Base-by-base conservation (phyloP, 148 eudicot species). In the Polygonum aviculare region DNA sequence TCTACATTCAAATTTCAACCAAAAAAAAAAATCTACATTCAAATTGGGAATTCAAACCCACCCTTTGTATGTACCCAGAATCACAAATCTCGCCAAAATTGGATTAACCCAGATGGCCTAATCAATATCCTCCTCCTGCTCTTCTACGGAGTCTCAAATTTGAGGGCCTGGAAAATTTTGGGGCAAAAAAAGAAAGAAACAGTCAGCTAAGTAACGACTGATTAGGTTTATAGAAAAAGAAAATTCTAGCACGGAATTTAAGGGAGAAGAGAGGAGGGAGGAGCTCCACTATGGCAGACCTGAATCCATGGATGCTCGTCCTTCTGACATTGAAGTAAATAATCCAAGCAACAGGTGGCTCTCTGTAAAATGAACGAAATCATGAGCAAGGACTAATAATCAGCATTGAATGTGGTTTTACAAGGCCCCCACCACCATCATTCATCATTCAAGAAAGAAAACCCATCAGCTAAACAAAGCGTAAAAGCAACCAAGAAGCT, bases 271-370 rank as follows among this genome's bases (percentile, higher is more conserved):
- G 36, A 31, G 15, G 2, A 7, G 5, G 59, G 59, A 18, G 62
- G n/a, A n/a, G n/a, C n/a, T n/a, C 10, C 2, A 21, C 26, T 19
- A 7, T 19, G 31, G 16, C 3, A 5, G 72, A 38, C 72, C 72
- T 67, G 72, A 67, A 67, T 67, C 72, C 72, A 67, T 67, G 40
- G 44, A 67, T 35, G 72, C 45, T 67, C 2, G 44, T 67, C 38
- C 3, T 3, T 67, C 72, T 67, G 72, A 67, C 72, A 67, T 7
- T 67, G 45, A 67, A 67, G 72, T 67, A 67, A 67, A 67, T 38
- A 67, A 67, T 15, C 36, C 22, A 35, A 67, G 72, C 72, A 67
- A 67, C 45, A 67, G 72, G 36, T 67, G 15, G 69, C 26, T 60
- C 69, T 60, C 36, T 26, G 69, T 60, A 11, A 60, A 67, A 35